Conservation (phyloP, 2,329 filamentous ascomycete species). For the Aspergillus proliferans region DNA sequence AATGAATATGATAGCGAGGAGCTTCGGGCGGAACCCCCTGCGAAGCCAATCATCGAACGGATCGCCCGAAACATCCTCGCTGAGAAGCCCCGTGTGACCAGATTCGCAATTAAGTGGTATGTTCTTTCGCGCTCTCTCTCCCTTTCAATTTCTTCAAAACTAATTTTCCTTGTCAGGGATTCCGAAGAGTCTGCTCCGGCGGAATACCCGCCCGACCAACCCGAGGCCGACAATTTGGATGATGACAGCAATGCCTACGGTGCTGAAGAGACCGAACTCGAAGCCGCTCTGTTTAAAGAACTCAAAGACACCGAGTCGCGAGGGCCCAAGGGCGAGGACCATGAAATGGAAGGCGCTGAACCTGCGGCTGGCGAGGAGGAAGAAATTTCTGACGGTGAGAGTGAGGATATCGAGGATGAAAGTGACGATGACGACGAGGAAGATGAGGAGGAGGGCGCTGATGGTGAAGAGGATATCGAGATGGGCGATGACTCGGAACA, state of each 20-base stretch:
- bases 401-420: slow-evolving; percentile 72
- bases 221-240: slow-evolving; percentile 78
- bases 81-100: slow-evolving; percentile 94
- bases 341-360: slow-evolving; percentile 69
- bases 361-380: slow-evolving; percentile 52
- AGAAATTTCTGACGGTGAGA: slow-evolving; percentile 67
- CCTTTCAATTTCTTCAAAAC: background rate
- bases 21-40: slow-evolving; percentile 78
- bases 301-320: slow-evolving; percentile 44
- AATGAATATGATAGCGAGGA: slow-evolving; percentile 96
- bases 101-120: slow-evolving; percentile 98
- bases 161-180: slow-evolving; percentile 58
- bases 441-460: slow-evolving; percentile 57
- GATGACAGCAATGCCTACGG: slow-evolving; percentile 85
- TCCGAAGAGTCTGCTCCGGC: slow-evolving; percentile 94
- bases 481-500: slow-evolving; percentile 50
- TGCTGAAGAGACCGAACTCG: slow-evolving; percentile 76
- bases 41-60: slow-evolving; percentile 87
- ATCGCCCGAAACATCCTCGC: slow-evolving; percentile 88
- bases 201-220: slow-evolving; percentile 95
- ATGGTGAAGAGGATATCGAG: slow-evolving; percentile 52
- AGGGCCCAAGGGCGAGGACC: slow-evolving; percentile 50
- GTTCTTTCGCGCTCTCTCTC: slow-evolving; percentile 1
- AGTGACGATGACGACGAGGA: slow-evolving; percentile 67
- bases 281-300: slow-evolving; percentile 54